Conservation (phyloP, 2,329 filamentous ascomycete genomes). For the Coccinonectria pachysandricola region DNA sequence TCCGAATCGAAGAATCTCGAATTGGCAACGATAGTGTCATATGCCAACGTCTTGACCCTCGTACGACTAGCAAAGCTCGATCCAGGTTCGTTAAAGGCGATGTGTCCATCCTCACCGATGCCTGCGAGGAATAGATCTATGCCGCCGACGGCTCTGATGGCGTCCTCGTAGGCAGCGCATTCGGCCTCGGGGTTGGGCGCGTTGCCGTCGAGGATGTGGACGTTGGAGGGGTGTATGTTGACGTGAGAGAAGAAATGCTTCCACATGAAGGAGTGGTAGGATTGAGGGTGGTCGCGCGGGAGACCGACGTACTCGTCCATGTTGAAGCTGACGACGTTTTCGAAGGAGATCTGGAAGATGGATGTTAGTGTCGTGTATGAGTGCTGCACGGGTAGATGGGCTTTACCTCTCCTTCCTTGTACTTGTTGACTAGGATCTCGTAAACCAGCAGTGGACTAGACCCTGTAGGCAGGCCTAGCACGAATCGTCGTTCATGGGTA, state of each 20-base stretch:
- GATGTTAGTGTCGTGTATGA: conserved; percentile 2
- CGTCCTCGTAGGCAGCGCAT: conserved; percentile 68
- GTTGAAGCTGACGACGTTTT: conserved; percentile 85
- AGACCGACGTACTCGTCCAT: conserved; percentile 90
- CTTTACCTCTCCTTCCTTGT: conserved; percentile 52
- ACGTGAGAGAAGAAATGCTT: conserved; percentile 82
- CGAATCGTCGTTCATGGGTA: conserved; percentile 62
- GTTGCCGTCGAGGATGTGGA: conserved; percentile 78
- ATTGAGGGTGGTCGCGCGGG: conserved; percentile 71
- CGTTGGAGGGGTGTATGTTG: conserved; percentile 70
- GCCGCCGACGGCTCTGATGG: conserved; percentile 63
- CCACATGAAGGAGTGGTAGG: conserved; percentile 91
- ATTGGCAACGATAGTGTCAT: conserved; percentile 80
- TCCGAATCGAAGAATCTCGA: conserved; percentile 75
- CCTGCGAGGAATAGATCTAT: conserved; percentile 81
- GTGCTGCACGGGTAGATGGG: neutral
- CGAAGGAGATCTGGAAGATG: conserved; percentile 58
- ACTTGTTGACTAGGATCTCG: conserved; percentile 59
- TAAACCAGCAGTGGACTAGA: conserved; percentile 74
- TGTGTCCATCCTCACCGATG: conserved; percentile 78
- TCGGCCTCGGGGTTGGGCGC: conserved; percentile 65
- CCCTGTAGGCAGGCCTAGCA: conserved; percentile 74
- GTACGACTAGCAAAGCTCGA: conserved; percentile 69
- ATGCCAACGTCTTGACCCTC: conserved; percentile 76
- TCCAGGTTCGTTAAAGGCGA: conserved; percentile 85